A percentile compares a stretch with the other conserved stretches of the same genome.
These are phyloP conservation scores for Plicaturopsis crispa DNA, from an alignment of 768 basidiomycete species.

Conservation along the genomic window DNA sequence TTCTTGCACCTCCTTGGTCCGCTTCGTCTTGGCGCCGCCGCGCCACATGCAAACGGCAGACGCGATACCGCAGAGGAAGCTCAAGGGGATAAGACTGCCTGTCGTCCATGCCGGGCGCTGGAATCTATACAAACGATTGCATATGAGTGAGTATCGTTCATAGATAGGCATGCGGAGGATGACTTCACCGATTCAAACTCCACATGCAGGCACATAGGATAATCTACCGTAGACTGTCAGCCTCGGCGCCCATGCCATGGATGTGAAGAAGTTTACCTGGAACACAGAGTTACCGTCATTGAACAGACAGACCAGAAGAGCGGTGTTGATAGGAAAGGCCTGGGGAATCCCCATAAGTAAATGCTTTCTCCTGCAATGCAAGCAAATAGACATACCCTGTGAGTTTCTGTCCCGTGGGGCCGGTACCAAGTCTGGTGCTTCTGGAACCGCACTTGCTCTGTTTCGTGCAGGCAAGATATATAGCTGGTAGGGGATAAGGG, in stretches of 20 bases:
- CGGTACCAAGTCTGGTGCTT: conserved; percentile 80
- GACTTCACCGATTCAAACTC: conserved; percentile 57
- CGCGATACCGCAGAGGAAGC: conserved; percentile 71
- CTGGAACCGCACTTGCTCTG: conserved; percentile 65
- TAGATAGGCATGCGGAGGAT: not conserved
- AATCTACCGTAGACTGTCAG: conserved; percentile 25
- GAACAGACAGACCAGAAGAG: conserved; percentile 64
- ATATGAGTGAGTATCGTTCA: conserved; percentile 3
- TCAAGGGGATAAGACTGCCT: conserved; percentile 59
- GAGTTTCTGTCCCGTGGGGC: conserved; percentile 78
- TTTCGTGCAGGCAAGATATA: conserved; percentile 1
- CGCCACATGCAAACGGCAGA: conserved; percentile 71
- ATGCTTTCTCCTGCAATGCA: not conserved
- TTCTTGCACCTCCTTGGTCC: conserved; percentile 55
- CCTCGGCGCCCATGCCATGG: conserved; percentile 3
- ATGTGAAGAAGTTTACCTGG: conserved; percentile 36
- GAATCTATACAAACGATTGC: conserved; percentile 30
- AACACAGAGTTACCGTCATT: conserved; percentile 78
- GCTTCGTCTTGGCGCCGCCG: conserved; percentile 63
- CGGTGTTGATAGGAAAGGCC: conserved; percentile 64
- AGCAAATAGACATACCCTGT: conserved; percentile 41
- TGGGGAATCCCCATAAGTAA: conserved; percentile 14
- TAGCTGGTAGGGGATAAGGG: conserved; percentile 1
- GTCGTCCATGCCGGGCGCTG: conserved; percentile 65
- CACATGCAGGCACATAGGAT: conserved; percentile 76